Conservation (phyloP, 2,329 filamentous ascomycete species). For the Sporothrix globosa region DNA sequence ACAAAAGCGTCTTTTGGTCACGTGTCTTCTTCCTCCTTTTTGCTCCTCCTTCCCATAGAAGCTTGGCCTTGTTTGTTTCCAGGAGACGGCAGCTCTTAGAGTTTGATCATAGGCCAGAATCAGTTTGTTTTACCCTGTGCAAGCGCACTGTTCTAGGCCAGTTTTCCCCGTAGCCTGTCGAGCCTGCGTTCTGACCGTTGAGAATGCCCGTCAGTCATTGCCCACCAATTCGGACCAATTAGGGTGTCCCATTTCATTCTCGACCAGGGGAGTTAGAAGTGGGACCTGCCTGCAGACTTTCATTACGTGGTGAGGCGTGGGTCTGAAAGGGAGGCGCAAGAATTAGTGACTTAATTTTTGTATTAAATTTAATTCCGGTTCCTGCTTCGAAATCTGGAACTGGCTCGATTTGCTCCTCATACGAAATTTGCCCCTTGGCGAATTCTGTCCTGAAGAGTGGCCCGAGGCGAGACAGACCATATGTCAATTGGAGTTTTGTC, state of each 20-base stretch:
- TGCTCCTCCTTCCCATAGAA: background rate
- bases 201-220: background rate
- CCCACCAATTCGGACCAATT: background rate
- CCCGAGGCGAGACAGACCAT: conserved; percentile 1
- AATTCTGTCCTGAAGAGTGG: conserved; percentile 23
- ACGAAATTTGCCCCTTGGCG: conserved; percentile 22
- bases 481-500: background rate
- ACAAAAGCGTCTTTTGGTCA: background rate
- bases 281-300: conserved; percentile 13
- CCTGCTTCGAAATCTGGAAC: conserved; percentile 11
- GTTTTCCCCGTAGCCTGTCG: background rate
- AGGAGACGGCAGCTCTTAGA: background rate
- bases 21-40: background rate
- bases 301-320: conserved; percentile 22
- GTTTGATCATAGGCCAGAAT: no score
- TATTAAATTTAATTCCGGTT: conserved; percentile 13
- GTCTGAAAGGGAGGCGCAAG: background rate
- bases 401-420: background rate
- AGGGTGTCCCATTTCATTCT: background rate
- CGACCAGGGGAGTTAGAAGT: conserved; percentile 1
- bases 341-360: background rate
- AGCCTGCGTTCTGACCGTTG: background rate
- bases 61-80: background rate
- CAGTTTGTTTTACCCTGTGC: background rate
- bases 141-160: conserved; percentile 7